Base-by-base conservation (phyloP, 2,329 filamentous ascomycete species). In the Stachybotrys echinatus region DNA sequence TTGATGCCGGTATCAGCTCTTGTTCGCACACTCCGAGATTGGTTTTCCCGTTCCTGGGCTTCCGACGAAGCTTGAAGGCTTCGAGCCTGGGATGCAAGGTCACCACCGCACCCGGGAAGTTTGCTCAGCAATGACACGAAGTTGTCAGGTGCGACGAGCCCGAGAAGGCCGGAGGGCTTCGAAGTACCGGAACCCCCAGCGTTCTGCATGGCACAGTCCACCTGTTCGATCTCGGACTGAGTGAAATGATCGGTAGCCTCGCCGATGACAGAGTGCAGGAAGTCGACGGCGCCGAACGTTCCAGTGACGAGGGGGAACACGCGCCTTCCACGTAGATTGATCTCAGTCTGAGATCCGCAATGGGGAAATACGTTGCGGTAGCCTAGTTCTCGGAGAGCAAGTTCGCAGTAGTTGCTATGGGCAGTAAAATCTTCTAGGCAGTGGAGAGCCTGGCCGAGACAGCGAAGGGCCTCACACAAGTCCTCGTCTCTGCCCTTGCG, bases 221-320 rank as follows among this genome's bases (percentile, higher is more conserved):
- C 83, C 65, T 92, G 86, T 50, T 91, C 88, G 34, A 94, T 84
- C 64, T 92, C 88, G 17, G 88, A 89, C 65, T 94, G 89, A 2
- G 88, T 88, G 61, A 94, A 89, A 63, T 92, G 87, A 61, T 94
- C 89, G 12, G 82, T 89, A 27, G 88, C 88, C 65, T 92, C 89
- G 50, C 87, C 80, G 45, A 83, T 69, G 23, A 89, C 88, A 1
- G 87, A 91, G 65, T 94, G 89, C 56, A 92, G 73, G 64, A 94
- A 94, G 65, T 92, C 89, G 3, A 92, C 88, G 56, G 83, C 88
- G 39, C 89, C 89, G 67, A 94, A 94, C 12, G 68, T 71, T 42
- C 83, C 83, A 2, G 88, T 92, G 20, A 90, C 84, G 2, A 92
- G 72, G 5, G 88, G 88, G 57, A 78, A 92, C 8, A 90, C 77